These are phyloP conservation scores for Cystofilobasidium capitatum DNA, from an alignment of 768 basidiomycete genomes.

Conservation along the genomic window DNA sequence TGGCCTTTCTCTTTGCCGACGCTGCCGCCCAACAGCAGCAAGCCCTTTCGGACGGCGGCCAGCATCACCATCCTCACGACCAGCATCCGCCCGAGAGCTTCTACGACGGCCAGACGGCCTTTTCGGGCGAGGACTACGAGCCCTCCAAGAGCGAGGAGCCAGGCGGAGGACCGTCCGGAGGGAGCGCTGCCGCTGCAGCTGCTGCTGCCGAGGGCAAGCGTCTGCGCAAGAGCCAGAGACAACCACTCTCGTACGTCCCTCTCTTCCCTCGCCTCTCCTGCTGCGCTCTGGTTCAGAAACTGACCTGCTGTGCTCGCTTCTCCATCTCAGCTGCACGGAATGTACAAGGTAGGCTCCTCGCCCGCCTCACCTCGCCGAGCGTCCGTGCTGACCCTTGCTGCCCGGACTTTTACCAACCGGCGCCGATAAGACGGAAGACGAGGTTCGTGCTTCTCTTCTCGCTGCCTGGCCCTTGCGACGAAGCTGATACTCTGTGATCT, in stretches of 20 bases:
- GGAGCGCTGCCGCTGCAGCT: too few species aligned
- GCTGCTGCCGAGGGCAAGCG: neutral
- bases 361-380: neutral
- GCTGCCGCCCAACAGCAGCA: too few species aligned
- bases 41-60: too few species aligned
- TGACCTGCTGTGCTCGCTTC: neutral
- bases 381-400: too few species aligned
- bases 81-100: too few species aligned
- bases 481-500: too few species aligned
- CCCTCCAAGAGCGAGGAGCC: neutral
- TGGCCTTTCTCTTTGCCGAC: too few species aligned
- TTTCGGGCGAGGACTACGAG: neutral
- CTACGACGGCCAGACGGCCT: too few species aligned
- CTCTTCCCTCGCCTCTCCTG: neutral
- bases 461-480: neutral
- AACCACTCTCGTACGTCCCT: slow-evolving; percentile 13
- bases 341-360: neutral
- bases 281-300: too few species aligned
- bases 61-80: too few species aligned
- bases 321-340: slow-evolving; percentile 1
- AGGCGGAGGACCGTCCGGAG: neutral
- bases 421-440: slow-evolving; percentile 12
- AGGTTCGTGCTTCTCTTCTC: neutral
- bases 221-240: slow-evolving; percentile 11
- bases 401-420: neutral